Evolutionary conservation across 768 basidiomycete species (phyloP), one percentile per base, ranked within the genome.

Genomic region (Harrya chromipes): DNA sequence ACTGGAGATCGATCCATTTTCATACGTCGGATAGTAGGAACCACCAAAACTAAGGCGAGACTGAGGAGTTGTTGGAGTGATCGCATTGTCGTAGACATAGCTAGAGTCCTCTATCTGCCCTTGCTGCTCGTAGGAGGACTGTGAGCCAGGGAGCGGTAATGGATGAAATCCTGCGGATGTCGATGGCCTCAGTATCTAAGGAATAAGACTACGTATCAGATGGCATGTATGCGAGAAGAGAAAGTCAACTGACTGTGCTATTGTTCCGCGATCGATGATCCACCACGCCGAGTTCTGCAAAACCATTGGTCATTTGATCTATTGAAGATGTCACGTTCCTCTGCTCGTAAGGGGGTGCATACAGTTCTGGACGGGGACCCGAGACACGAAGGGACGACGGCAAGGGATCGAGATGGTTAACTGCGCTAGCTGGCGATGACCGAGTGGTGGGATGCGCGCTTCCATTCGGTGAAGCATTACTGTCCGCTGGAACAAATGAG

Each of bases 341-440:
- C 43, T 76, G 77, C 52, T 90, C 87, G 59, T 92, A 92, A 1
- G 82, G 81, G 0, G 87, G 81, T 33, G 79, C 79, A 61, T 93
- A 93, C 17, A 90, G 70, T 56, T 88, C 84, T 10, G 80, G 80
- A 40, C 79, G 69, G 19, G 86, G 84, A 56, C 70, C 80, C 6
- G 87, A 86, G 17, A 79, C 70, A 36, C 82, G 72, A 31, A 90
- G 60, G 6, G 83, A 80, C 4, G 84, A 76, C 4, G 87, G 82
- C 20, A 83, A 61, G 40, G 78, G 74, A 59, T 85, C 81, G 27
- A 59, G 47, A 12, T 61, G 77, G 75, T 50, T 57, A 60, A 49
- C 70, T 62, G 52, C 71, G 45, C 70, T 60, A 23, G 70, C 58
- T 31, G 53, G 20, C 21, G 27, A 4, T 26, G 53, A 54, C 17